Evolutionary conservation across 192 early-diverging fungal species (phyloP).

Genomic region (Backusella tuberculispora): DNA sequence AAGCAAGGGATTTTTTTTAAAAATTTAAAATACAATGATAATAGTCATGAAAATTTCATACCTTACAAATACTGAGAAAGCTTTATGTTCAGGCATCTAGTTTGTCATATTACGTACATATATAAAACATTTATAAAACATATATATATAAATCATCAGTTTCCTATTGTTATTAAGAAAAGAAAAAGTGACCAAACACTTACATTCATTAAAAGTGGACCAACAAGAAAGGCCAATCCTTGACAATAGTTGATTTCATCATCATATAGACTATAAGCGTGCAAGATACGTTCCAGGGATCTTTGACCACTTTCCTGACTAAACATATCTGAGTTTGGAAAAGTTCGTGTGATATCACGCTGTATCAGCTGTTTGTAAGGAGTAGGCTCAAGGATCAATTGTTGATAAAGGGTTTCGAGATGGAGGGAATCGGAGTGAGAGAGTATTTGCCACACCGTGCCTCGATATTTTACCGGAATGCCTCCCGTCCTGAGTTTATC

Average conservation of each 20-base stretch:
- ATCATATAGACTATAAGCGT: constrained; percentile 93
- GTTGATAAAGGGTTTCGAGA: constrained; percentile 79
- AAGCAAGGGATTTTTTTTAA: background rate
- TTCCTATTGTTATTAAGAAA: background rate
- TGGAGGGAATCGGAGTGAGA: constrained; percentile 78
- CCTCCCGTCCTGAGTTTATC: constrained; percentile 69
- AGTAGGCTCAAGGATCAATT: constrained; percentile 70
- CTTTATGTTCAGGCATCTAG: constrained; percentile 91
- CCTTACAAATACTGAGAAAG: constrained; percentile 90
- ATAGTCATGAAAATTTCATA: background rate
- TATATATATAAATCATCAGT: background rate
- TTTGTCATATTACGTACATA: background rate
- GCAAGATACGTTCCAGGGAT: constrained; percentile 85
- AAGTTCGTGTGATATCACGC: constrained; percentile 92
- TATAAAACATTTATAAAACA: background rate
- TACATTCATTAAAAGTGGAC: constrained; percentile 88
- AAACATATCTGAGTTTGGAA: constrained; percentile 87
- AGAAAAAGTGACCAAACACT: background rate
- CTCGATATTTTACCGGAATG: constrained; percentile 79
- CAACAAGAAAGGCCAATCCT: constrained; percentile 92
- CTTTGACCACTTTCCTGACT: constrained; percentile 81
- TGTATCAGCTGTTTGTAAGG: constrained; percentile 90
- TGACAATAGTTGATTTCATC: constrained; percentile 96
- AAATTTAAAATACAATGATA: background rate
- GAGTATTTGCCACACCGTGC: constrained; percentile 88